Percentiles rank a stretch among this genome's conserved stretches.
These are phyloP conservation scores for Kurtzmaniella cleridarum DNA, from an alignment of 805 yeast genomes.

Conservation along the genomic window DNA sequence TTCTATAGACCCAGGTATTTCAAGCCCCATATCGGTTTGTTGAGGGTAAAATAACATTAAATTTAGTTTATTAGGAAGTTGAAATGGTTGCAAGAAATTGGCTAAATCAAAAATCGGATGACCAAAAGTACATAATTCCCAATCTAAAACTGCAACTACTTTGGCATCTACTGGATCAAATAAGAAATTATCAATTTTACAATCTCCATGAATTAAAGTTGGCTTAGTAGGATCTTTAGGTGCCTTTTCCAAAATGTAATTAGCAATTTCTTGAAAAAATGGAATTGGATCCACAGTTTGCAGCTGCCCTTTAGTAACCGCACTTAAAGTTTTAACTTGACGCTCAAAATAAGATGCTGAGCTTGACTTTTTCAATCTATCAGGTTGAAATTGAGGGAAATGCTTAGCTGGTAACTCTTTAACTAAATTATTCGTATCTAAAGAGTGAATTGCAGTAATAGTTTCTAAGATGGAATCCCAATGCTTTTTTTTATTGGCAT, in stretches of 20 bases:
- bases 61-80: constrained; percentile 37
- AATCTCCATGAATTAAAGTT: constrained; percentile 58
- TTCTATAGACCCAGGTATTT: constrained; percentile 19
- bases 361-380: constrained; percentile 8
- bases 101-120: constrained; percentile 61
- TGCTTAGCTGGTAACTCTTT: constrained; percentile 39
- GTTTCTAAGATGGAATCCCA: constrained; percentile 49
- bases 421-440: constrained; percentile 40
- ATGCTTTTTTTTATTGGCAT: constrained; percentile 17
- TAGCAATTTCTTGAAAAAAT: constrained; percentile 33
- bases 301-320: constrained; percentile 35
- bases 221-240: constrained; percentile 44
- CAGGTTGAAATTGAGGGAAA: constrained; percentile 38
- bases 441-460: constrained; percentile 43
- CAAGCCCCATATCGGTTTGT: constrained; percentile 27
- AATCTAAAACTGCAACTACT: constrained; percentile 54
- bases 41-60: constrained; percentile 19
- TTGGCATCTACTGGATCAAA: constrained; percentile 47
- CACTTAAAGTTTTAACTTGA: constrained; percentile 44
- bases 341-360: constrained; percentile 43
- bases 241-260: constrained; percentile 37
- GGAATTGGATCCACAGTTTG: constrained; percentile 45
- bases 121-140: constrained; percentile 64
- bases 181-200: constrained; percentile 59
- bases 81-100: constrained; percentile 52